Conservation (phyloP, 345 rosid species). For the Eucalyptus tenuipes region DNA sequence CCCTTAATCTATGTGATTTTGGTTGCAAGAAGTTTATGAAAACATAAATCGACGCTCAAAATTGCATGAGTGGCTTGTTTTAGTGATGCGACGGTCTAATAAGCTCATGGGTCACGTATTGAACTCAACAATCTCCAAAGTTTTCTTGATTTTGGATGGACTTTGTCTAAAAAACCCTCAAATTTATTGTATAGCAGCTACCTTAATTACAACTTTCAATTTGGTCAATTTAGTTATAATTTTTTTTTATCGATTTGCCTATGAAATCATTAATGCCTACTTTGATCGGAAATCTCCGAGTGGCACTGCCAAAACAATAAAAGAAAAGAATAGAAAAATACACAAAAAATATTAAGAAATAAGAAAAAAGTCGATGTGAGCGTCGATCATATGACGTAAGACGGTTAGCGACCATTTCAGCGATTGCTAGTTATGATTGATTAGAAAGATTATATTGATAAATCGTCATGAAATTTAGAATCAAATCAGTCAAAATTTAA, state of each 20-base stretch:
- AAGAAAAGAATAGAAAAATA: background rate
- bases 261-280: background rate
- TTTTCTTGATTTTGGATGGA: background rate
- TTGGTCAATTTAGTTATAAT: too few species aligned
- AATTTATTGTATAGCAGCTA: too few species aligned
- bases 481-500: background rate
- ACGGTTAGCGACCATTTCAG: accelerated
- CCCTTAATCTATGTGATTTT: background rate
- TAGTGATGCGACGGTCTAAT: background rate
- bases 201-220: too few species aligned
- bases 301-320: accelerated
- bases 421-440: accelerated
- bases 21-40: background rate
- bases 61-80: background rate
- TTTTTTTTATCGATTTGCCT: too few species aligned
- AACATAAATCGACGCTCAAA: too few species aligned
- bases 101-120: background rate
- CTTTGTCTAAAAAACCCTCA: background rate
- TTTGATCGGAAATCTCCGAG: background rate
- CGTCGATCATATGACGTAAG: accelerated
- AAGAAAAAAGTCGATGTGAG: accelerated
- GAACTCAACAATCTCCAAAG: background rate
- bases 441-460: accelerated
- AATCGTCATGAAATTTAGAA: accelerated
- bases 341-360: background rate